These are phyloP conservation scores for Furcasterigmium furcatum DNA, from an alignment of 2,329 filamentous ascomycete species.

Conservation along the genomic window DNA sequence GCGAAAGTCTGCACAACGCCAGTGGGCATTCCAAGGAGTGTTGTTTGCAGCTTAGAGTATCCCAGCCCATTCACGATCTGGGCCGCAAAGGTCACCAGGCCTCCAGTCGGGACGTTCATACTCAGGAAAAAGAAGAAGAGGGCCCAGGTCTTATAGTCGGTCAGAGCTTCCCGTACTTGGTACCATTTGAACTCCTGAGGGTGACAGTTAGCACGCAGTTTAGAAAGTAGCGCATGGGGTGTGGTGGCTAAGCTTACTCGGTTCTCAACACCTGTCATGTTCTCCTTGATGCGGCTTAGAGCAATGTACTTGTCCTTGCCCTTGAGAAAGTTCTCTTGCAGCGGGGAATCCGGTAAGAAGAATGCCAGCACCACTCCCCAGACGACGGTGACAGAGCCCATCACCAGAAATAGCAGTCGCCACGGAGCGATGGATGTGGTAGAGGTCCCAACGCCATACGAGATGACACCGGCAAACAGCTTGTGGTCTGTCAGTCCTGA, in stretches of 20 bases:
- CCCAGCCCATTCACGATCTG: conserved; percentile 51
- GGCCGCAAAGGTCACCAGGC: conserved; percentile 37
- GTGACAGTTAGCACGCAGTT: neutral
- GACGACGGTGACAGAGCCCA: conserved; percentile 27
- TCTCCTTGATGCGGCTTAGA: conserved; percentile 23
- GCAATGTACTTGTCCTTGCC: conserved; percentile 15
- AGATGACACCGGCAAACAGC: conserved; percentile 20
- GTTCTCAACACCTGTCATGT: conserved; percentile 30
- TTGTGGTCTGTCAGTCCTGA: conserved; percentile 1
- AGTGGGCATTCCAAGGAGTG: conserved; percentile 3
- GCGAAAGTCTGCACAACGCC: conserved; percentile 6
- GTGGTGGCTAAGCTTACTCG: conserved; percentile 2
- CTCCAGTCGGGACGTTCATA: conserved; percentile 22
- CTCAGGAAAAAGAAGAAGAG: conserved; percentile 21
- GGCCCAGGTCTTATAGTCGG: conserved; percentile 26
- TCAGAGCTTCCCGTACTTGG: conserved; percentile 26
- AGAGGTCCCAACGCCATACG: conserved; percentile 30
- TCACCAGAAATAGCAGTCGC: conserved; percentile 30
- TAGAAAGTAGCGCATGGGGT: too few species aligned
- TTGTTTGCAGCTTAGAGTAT: conserved; percentile 42
- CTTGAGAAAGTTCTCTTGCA: conserved; percentile 7
- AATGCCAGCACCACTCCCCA: conserved; percentile 18
- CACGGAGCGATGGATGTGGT: conserved; percentile 18
- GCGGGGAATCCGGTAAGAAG: conserved; percentile 17
- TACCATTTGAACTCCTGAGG: conserved; percentile 17